Evolutionary conservation across 208 protist genomes (phyloP).

Genomic region (Trypanosoma conorhini): DNA sequence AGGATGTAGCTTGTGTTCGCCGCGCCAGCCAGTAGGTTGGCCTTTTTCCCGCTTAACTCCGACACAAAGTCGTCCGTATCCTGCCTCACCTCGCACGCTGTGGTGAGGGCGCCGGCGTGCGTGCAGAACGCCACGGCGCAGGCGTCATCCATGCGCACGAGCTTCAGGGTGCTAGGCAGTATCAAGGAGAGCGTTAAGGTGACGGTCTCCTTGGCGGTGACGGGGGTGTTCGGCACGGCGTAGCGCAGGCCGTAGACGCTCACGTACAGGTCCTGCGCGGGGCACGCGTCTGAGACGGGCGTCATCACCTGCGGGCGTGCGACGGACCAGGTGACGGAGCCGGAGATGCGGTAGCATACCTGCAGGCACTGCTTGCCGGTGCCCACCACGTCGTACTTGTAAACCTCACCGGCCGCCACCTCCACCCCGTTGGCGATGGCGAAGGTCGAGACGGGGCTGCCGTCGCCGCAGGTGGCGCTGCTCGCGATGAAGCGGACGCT

Average conservation of each 20-base stretch:
- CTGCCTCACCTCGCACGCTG: constrained; percentile 50
- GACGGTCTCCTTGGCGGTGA: constrained; percentile 63
- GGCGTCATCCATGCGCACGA: constrained; percentile 53
- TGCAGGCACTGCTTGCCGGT: constrained; percentile 53
- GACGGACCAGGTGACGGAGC: constrained; percentile 49
- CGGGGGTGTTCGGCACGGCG: constrained; percentile 22
- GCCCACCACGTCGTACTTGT: constrained; percentile 70
- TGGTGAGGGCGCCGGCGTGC: neutral
- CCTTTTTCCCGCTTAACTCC: constrained; percentile 24
- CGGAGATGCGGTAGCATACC: constrained; percentile 68
- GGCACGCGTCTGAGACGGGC: constrained; percentile 33
- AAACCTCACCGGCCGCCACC: constrained; percentile 38
- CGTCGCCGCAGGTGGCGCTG: constrained; percentile 33
- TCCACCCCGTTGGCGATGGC: constrained; percentile 38
- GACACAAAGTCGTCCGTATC: constrained; percentile 50
- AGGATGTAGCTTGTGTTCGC: constrained; percentile 57
- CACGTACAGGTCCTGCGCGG: constrained; percentile 59
- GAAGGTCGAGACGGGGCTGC: constrained; percentile 24
- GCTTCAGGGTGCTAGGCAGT: constrained; percentile 42
- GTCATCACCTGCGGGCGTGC: constrained; percentile 28
- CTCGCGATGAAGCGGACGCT: constrained; percentile 47
- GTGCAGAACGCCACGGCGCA: constrained; percentile 63
- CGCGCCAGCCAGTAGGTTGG: constrained; percentile 28
- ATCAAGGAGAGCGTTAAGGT: constrained; percentile 33
- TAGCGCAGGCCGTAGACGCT: constrained; percentile 62